Percentiles rank a stretch among this genome's conserved stretches.
Evolutionary conservation across 2,329 filamentous ascomycete species (phyloP).

Genomic region (Apiospora arundinis): DNA sequence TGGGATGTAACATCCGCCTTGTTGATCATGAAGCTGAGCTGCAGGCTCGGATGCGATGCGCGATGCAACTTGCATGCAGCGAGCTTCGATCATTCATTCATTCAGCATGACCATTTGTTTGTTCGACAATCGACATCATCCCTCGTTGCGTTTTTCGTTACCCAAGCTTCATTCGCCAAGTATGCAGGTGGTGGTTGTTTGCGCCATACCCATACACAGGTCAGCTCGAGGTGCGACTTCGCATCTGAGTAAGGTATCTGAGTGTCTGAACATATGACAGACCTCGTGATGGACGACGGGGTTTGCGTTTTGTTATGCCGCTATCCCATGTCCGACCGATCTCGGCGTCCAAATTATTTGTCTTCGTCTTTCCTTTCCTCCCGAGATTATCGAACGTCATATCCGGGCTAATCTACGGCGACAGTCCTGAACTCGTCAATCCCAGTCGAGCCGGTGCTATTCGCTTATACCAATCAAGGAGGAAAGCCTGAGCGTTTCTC

Average conservation of each 20-base stretch:
- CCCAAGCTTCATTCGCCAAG: neutral
- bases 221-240: neutral
- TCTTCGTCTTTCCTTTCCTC: neutral
- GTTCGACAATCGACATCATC: neutral
- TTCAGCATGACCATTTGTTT: constrained; percentile 3
- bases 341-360: neutral
- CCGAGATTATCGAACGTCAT: neutral
- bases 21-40: constrained; percentile 8
- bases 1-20: neutral
- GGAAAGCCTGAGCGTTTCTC: neutral
- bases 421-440: neutral
- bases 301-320: neutral
- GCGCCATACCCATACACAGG: neutral
- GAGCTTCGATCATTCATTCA: neutral
- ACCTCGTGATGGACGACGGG: neutral
- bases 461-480: neutral
- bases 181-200: neutral
- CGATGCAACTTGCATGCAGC: constrained; percentile 5
- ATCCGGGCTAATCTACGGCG: neutral
- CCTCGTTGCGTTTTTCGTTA: neutral
- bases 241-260: neutral
- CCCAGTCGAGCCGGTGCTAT: neutral
- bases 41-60: neutral
- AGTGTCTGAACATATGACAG: neutral
- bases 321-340: neutral